Conservation (phyloP, 1,139 yeast species). For the Schwanniomyces etchellsii region DNA sequence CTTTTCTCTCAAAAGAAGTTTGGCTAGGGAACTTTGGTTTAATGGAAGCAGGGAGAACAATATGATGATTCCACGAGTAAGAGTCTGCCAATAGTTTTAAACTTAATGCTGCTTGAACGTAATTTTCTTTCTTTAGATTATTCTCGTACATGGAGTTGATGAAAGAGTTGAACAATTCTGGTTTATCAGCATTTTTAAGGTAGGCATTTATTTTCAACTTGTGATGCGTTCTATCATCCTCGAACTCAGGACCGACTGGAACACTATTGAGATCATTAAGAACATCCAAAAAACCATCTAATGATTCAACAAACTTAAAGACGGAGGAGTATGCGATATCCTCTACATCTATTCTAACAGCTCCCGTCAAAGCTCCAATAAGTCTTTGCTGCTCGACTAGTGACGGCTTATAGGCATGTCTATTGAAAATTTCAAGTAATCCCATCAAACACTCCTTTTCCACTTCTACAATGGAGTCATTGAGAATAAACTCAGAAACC, state of each 20-base stretch:
- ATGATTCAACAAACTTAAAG: conserved; percentile 47
- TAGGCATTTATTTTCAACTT: conserved; percentile 72
- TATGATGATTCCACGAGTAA: conserved; percentile 68
- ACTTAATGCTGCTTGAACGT: conserved; percentile 79
- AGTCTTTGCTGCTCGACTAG: conserved; percentile 50
- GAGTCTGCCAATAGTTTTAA: conserved; percentile 74
- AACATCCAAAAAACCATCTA: conserved; percentile 60
- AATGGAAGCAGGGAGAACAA: conserved; percentile 48
- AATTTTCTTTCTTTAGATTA: conserved; percentile 55
- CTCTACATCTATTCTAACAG: conserved; percentile 55
- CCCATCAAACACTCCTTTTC: conserved; percentile 61
- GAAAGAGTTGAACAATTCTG: conserved; percentile 74
- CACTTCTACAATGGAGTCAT: conserved; percentile 54
- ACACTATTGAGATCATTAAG: conserved; percentile 66
- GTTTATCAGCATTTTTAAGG: conserved; percentile 72
- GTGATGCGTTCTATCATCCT: conserved; percentile 81
- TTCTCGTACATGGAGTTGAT: conserved; percentile 70
- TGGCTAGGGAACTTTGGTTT: conserved; percentile 77
- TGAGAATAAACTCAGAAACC: conserved; percentile 59
- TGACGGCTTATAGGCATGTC: conserved; percentile 52
- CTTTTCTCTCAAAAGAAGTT: conserved; percentile 77
- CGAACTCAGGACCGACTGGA: conserved; percentile 80
- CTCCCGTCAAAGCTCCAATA: conserved; percentile 43
- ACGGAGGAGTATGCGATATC: conserved; percentile 60
- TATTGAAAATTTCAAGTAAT: conserved; percentile 59